Percentiles rank a stretch among this genome's conserved stretches.
Conservation (phyloP, 2,329 filamentous ascomycete species). For the Lecanicillium sp. region DNA sequence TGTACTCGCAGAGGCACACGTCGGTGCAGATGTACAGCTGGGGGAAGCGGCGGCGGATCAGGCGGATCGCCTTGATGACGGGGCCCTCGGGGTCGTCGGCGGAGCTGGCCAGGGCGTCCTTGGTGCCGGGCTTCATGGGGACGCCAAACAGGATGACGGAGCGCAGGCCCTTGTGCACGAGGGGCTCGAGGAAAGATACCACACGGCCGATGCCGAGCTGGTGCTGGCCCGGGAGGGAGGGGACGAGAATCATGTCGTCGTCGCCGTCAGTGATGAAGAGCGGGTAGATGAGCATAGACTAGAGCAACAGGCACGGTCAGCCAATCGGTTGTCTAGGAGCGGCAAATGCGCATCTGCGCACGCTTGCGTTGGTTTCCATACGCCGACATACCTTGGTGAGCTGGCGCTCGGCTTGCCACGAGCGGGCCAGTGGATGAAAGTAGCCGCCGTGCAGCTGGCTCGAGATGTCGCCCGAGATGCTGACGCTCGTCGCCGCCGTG, state of each 20-base stretch:
- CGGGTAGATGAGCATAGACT: slow-evolving; percentile 99
- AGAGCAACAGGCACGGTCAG: slow-evolving; percentile 13
- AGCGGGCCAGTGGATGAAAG: slow-evolving; percentile 69
- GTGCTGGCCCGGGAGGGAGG: slow-evolving; percentile 84
- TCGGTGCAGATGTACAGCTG: slow-evolving; percentile 87
- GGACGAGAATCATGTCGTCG: slow-evolving; percentile 84
- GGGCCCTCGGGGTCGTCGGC: slow-evolving; percentile 92
- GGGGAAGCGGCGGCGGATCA: slow-evolving; percentile 80
- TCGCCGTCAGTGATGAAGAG: slow-evolving; percentile 93
- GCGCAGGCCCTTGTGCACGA: slow-evolving; percentile 82
- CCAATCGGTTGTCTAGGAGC: background rate
- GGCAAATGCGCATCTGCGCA: background rate
- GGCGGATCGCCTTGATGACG: slow-evolving; percentile 78
- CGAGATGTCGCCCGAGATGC: slow-evolving; percentile 68
- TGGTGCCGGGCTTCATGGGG: slow-evolving; percentile 70
- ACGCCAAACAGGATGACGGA: slow-evolving; percentile 97
- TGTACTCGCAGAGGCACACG: slow-evolving; percentile 98
- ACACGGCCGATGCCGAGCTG: slow-evolving; percentile 84
- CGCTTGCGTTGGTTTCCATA: background rate
- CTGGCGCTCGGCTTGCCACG: slow-evolving; percentile 80
- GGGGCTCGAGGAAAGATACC: slow-evolving; percentile 75
- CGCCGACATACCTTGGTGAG: slow-evolving; percentile 77
- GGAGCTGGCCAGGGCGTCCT: slow-evolving; percentile 85
- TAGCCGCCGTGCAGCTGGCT: slow-evolving; percentile 82
- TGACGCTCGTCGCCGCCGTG: slow-evolving; percentile 61